These are phyloP conservation scores for Chrysosporium keratinophilum DNA, from an alignment of 2,329 filamentous ascomycete genomes.

Conservation along the genomic window DNA sequence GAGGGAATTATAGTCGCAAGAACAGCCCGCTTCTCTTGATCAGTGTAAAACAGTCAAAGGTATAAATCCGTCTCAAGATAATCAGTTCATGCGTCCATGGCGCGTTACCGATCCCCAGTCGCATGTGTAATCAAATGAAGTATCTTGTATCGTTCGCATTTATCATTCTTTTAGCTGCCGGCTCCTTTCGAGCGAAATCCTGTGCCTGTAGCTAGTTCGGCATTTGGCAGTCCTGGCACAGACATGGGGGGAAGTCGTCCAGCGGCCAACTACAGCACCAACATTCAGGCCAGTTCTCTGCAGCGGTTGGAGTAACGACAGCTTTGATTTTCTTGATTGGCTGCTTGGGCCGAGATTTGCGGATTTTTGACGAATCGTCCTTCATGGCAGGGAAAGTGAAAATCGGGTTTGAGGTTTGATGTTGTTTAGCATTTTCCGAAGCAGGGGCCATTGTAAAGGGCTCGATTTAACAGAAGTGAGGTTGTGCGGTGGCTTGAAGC, in stretches of 20 bases:
- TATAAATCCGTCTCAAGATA: too few relatives aligned
- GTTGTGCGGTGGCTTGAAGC: background rate
- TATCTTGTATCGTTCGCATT: too few relatives aligned
- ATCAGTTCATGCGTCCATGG: too few relatives aligned
- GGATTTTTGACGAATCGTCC: background rate
- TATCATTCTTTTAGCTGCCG: too few relatives aligned
- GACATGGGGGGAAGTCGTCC: constrained; percentile 11
- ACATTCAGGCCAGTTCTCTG: constrained; percentile 12
- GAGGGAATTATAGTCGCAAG: too few relatives aligned
- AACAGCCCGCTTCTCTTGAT: too few relatives aligned
- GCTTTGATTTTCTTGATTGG: background rate
- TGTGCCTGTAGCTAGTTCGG: constrained; percentile 15
- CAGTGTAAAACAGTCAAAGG: too few relatives aligned
- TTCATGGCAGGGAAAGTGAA: background rate
- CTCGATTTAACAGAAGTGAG: background rate
- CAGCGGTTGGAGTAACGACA: background rate
- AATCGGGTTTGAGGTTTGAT: background rate
- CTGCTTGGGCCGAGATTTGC: background rate
- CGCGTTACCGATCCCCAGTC: too few relatives aligned
- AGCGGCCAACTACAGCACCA: constrained; percentile 12
- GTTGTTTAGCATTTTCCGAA: background rate
- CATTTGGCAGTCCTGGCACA: constrained; percentile 9
- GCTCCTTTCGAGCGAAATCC: too few relatives aligned
- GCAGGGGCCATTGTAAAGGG: background rate
- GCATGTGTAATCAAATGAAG: too few relatives aligned